phyloP scores from a whole-genome alignment of 1,139 yeast genomes.

The Lodderomyces metapsilosis region DNA sequence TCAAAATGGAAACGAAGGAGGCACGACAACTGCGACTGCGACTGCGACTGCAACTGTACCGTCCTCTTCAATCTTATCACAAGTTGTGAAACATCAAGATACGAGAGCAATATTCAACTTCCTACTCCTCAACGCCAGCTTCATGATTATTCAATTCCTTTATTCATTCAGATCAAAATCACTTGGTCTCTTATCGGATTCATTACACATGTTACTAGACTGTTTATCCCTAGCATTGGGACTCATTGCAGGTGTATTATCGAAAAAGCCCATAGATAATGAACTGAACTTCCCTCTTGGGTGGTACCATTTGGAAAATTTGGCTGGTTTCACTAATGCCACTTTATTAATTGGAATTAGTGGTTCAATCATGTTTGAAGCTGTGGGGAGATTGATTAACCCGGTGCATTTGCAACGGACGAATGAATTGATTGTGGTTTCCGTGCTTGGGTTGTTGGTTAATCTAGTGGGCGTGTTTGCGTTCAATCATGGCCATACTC shows the following conservation, averaged over 20 bases:
- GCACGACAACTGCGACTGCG: conserved; percentile 6
- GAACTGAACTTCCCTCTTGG: conserved; percentile 84
- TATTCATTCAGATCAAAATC: conserved; percentile 93
- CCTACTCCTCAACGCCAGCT: conserved; percentile 77
- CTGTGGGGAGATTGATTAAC: conserved; percentile 71
- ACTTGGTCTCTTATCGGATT: conserved; percentile 85
- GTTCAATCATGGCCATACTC: conserved; percentile 74
- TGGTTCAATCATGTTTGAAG: conserved; percentile 83
- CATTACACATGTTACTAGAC: conserved; percentile 94
- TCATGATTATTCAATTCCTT: conserved; percentile 89
- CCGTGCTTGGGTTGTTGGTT: conserved; percentile 79
- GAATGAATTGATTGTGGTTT: conserved; percentile 82
- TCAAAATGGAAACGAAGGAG: background rate
- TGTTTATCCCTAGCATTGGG: conserved; percentile 91
- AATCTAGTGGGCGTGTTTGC: conserved; percentile 93
- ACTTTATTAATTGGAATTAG: conserved; percentile 84
- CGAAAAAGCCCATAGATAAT: conserved; percentile 48
- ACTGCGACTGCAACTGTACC: conserved; percentile 2
- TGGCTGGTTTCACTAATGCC: conserved; percentile 95
- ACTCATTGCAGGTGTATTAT: conserved; percentile 71
- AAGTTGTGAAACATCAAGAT: conserved; percentile 62
- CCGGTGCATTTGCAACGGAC: conserved; percentile 81
- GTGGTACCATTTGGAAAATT: conserved; percentile 76
- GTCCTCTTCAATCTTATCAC: conserved; percentile 19
- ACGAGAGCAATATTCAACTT: conserved; percentile 89